A percentile compares a stretch with the other conserved stretches of the same genome.
Evolutionary conservation across 768 basidiomycete genomes (phyloP).

Genomic region (Lactarius pseudohatsudake): DNA sequence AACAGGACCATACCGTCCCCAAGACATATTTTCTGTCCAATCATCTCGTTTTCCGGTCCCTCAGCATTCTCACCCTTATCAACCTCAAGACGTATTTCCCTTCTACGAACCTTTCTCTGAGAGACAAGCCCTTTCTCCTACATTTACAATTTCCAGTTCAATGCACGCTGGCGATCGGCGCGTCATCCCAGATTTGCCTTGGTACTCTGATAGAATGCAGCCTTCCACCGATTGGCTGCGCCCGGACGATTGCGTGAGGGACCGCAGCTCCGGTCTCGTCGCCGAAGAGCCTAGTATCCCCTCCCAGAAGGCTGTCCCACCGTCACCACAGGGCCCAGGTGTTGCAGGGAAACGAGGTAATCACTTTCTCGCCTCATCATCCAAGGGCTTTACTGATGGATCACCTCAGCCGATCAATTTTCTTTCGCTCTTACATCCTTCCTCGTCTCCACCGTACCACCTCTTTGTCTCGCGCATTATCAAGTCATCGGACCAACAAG

Average conservation of each 20-base stretch:
- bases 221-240: conserved; percentile 46
- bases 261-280: conserved; percentile 32
- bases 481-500: conserved; percentile 88
- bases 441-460: conserved; percentile 80
- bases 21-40: conserved; percentile 29
- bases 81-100: conserved; percentile 35
- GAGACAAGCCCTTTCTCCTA: conserved; percentile 40
- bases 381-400: neutral
- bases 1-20: conserved; percentile 42
- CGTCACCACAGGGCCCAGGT: conserved; percentile 27
- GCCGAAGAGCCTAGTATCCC: conserved; percentile 30
- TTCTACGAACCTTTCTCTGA: conserved; percentile 59
- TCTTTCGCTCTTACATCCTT: conserved; percentile 79
- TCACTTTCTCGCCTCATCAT: neutral
- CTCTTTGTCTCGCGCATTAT: conserved; percentile 83
- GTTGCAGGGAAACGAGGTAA: conserved; percentile 52
- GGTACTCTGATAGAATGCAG: conserved; percentile 32
- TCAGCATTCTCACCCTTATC: conserved; percentile 25
- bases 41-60: conserved; percentile 16
- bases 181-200: conserved; percentile 24
- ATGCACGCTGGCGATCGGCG: conserved; percentile 42
- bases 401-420: conserved; percentile 79
- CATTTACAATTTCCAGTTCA: conserved; percentile 32
- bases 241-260: conserved; percentile 36
- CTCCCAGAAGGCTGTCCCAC: conserved; percentile 20